Conservation (phyloP, 176 grass and related monocot genomes). For the Otatea glauca region DNA sequence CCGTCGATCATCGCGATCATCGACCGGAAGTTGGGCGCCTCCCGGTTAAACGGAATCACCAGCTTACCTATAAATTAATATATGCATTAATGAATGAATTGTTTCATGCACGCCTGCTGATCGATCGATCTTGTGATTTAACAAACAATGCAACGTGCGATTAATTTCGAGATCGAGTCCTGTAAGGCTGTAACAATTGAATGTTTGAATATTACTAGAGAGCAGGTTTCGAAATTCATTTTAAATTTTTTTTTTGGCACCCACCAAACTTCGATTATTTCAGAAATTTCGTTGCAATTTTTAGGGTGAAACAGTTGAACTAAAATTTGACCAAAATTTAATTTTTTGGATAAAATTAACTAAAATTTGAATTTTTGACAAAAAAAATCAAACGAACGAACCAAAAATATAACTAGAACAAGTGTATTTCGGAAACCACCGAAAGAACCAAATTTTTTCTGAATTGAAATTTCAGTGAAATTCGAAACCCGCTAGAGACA, state of each 20-base stretch:
- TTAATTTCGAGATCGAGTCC: not conserved
- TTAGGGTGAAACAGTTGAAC: too few species aligned
- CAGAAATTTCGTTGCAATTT: too few species aligned
- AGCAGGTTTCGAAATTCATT: not conserved
- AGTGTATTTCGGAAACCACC: too few species aligned
- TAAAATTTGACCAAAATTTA: too few species aligned
- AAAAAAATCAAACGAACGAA: too few species aligned
- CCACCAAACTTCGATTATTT: too few species aligned
- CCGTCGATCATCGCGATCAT: constrained; percentile 57
- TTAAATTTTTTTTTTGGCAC: too few species aligned
- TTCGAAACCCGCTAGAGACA: not conserved
- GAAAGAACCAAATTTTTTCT: too few species aligned
- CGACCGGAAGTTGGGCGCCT: constrained; percentile 55
- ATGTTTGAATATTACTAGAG: not conserved
- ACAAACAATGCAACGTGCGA: not conserved
- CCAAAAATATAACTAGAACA: too few species aligned
- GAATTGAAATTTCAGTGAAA: too few species aligned
- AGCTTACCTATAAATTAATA: constrained; percentile 45
- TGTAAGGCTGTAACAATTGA: not conserved
- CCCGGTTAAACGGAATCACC: constrained; percentile 49
- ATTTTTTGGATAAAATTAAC: too few species aligned
- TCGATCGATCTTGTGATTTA: not conserved
- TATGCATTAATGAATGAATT: not conserved
- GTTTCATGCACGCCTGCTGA: not conserved
- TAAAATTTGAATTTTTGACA: too few species aligned